Base-by-base conservation (phyloP, 73 alveolate genomes). In the Paramecium tetraurelia region DNA sequence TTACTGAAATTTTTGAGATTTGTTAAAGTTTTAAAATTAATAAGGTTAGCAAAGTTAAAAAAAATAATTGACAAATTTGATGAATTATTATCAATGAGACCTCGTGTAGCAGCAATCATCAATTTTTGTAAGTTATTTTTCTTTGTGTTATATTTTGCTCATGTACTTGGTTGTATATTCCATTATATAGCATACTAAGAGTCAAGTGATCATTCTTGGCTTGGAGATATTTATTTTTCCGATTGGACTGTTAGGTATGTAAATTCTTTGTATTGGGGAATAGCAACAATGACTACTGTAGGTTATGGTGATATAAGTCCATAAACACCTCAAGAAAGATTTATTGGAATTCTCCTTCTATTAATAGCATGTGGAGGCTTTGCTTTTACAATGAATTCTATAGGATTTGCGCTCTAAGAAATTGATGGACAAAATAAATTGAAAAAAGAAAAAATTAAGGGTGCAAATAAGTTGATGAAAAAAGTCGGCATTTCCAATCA, bases 271-370 rank as follows among this genome's bases (percentile, higher is more conserved):
- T 97, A 96, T 93, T 97, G 97, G 96, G 96, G 98, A 12, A 92
- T 93, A 58, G 85, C 96, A 18, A 97, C 99, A 0, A 97, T 97
- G 97, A 94, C 98, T 3, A 95, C 98, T 29, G 96, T 97, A 10
- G 99, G 99, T 0, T 97, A 97, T 95, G 99, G 99, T 35, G 99
- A 97, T 92, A 96, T 97, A 14, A 69, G 21, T 48, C 99, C 99
- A 20, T 86, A 69, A 12, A 95, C 98, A 20, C 58, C 80, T 5
- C 31, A 69, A 36, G 99, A 97, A 89, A 95, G 86, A 58, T 38
- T 92, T 4, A 95, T 87, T 58, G 97, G 94, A 18, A 95, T 95
- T 68, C 43, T 93, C 11, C 92, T 95, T 7, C 92, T 96, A 95
- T 86, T 92, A 35, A 72, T 95, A 18, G 97, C 99, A 3, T 97